These are phyloP conservation scores for Thielaviopsis ethacetica DNA, from an alignment of 2,329 filamentous ascomycete species.

Conservation along the genomic window DNA sequence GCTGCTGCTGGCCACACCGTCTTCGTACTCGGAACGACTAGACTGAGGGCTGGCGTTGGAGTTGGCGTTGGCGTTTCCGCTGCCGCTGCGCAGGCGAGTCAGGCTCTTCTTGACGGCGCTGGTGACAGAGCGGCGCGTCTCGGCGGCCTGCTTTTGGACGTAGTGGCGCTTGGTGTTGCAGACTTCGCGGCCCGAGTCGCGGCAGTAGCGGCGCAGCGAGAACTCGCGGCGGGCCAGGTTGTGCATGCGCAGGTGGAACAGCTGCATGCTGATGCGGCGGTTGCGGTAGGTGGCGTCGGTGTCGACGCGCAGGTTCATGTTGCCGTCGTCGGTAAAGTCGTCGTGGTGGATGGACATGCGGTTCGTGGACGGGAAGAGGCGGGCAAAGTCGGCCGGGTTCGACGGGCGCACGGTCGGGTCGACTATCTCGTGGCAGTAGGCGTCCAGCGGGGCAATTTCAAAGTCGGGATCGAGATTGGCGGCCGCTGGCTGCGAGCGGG, in stretches of 20 bases:
- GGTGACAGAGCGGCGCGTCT: slow-evolving; percentile 6
- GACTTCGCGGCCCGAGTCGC: slow-evolving; percentile 83
- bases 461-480: slow-evolving; percentile 16
- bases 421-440: slow-evolving; percentile 44
- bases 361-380: slow-evolving; percentile 72
- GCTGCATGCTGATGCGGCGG: slow-evolving; percentile 50
- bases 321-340: slow-evolving; percentile 76
- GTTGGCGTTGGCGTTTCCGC: too few relatives aligned
- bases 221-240: slow-evolving; percentile 76
- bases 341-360: slow-evolving; percentile 76
- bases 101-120: slow-evolving; percentile 4
- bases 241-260: slow-evolving; percentile 93
- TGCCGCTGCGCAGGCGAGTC: slow-evolving; percentile 4
- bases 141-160: slow-evolving; percentile 20
- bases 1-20: too few relatives aligned
- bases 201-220: slow-evolving; percentile 78
- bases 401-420: slow-evolving; percentile 55
- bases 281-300: slow-evolving; percentile 47
- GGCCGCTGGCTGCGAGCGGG: slow-evolving; percentile 17
- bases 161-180: slow-evolving; percentile 68
- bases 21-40: too few relatives aligned
- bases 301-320: slow-evolving; percentile 90
- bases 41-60: too few relatives aligned
- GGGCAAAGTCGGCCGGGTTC: slow-evolving; percentile 65
- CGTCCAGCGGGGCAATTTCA: slow-evolving; percentile 36